phyloP scores from a whole-genome alignment of 345 rosid species.

The Euphorbia lathyris region DNA sequence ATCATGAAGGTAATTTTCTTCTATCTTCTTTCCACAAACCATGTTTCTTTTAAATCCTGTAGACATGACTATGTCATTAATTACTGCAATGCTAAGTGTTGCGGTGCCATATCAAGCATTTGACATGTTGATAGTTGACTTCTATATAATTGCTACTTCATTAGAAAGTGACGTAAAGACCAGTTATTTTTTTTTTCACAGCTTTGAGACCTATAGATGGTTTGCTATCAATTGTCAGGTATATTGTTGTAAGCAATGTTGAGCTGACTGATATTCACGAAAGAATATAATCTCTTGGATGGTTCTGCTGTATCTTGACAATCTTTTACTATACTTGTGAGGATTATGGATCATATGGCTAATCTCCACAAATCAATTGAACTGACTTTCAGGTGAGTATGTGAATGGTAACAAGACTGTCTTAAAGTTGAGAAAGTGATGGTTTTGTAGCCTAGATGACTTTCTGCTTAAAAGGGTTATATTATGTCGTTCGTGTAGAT shows the following conservation, averaged over 20 bases:
- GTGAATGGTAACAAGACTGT: background rate
- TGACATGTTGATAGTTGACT: background rate
- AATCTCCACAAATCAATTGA: background rate
- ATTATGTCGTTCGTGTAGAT: background rate
- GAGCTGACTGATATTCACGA: no score
- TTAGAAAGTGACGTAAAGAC: background rate
- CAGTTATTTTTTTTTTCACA: background rate
- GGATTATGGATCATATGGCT: no score
- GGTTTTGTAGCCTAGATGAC: background rate
- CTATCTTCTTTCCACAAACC: slow-evolving; percentile 10
- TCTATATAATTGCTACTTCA: background rate
- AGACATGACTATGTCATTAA: background rate
- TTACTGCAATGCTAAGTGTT: background rate
- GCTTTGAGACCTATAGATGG: background rate
- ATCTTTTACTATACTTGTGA: no score
- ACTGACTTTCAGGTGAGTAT: background rate
- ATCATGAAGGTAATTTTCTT: slow-evolving; percentile 28
- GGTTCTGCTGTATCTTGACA: no score
- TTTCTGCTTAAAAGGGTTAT: background rate
- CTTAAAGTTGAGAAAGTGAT: background rate
- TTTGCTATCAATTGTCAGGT: background rate
- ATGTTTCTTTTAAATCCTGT: background rate
- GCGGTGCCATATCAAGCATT: background rate
- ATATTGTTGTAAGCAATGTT: background rate
- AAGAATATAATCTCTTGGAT: no score